Evolutionary conservation across 257 asterid species (phyloP).

Genomic region (Galeopsis tetrahit): DNA sequence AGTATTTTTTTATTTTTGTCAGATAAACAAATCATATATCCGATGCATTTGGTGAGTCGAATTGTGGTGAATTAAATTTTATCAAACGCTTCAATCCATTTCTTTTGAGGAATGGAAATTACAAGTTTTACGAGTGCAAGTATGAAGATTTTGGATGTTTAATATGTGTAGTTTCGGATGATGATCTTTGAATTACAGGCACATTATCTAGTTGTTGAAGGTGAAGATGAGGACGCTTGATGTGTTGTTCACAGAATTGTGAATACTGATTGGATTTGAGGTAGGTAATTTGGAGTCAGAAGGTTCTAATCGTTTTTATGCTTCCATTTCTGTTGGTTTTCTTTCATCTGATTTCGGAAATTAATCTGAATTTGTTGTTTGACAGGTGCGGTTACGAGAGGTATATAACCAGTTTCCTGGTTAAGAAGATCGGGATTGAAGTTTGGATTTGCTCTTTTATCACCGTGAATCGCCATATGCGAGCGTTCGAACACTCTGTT

Average conservation of each 20-base stretch:
- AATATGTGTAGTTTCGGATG: neutral
- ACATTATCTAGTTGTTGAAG: conserved; percentile 31
- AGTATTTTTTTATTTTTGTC: conserved; percentile 4
- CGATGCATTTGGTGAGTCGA: conserved; percentile 46
- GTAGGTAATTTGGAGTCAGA: conserved; percentile 24
- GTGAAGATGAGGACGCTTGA: conserved; percentile 27
- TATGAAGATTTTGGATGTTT: conserved; percentile 21
- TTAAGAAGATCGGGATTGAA: conserved; percentile 31
- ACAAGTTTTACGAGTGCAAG: conserved; percentile 20
- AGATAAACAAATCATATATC: conserved; percentile 12
- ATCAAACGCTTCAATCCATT: conserved; percentile 33
- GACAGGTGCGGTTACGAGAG: conserved; percentile 32
- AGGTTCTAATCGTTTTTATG: conserved; percentile 27
- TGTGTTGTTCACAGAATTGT: conserved; percentile 25
- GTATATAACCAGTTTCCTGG: conserved; percentile 34
- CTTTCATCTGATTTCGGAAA: neutral
- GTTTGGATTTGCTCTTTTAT: conserved; percentile 29
- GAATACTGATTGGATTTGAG: conserved; percentile 29
- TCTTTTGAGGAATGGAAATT: conserved; percentile 9
- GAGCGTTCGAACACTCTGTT: conserved; percentile 27
- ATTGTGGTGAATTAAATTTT: conserved; percentile 39
- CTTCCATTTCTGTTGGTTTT: conserved; percentile 6
- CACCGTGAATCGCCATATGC: conserved; percentile 19
- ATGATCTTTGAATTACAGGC: conserved; percentile 31
- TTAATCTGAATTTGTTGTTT: conserved; percentile 27